Base-by-base conservation (phyloP, 495 filamentous ascomycete genomes). In the Bacidia gigantensis region DNA sequence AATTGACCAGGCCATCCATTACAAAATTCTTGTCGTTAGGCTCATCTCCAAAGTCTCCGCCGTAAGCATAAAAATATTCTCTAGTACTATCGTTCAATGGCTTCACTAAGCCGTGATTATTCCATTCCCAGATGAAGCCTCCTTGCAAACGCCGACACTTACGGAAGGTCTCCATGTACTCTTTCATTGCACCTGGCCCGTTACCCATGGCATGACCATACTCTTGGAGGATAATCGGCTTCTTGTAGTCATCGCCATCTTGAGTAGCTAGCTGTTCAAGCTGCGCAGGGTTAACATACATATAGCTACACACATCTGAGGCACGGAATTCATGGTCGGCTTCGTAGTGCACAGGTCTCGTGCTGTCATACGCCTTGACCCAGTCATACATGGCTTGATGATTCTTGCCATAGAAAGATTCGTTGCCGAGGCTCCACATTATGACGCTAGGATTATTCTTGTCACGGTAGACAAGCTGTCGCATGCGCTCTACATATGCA, bases 41-140 rank as follows among this genome's bases (percentile, higher is more conserved):
- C 3, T 68, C 53, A 51, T 86, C 82, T 2, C 73, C 78, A 64
- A 83, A 83, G 51, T 86, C 82, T 1, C 81, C 82, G 1, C 81
- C 81, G 46, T 81, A 84, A 5, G 70, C 81, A 53, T 81, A 84
- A 54, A 74, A 83, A 14, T 56, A 40, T 52, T 51, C 50, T 20
- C 69, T 62, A 26, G 69, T 70, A 14, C 70, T 73, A 39, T 73
- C 57, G 10, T 70, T 64, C 47, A 70, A 63, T 53, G 74, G 73
- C 3, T 76, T 75, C 55, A 71, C 64, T 1, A 87, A 65, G 0
- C 83, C 82, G 51, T 84, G 81, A 58, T 84, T 86, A 1, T 78
- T 75, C 82, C 82, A 86, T 60, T 84, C 81, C 81, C 82, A 86
- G 24, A 84, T 74, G 50, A 80, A 85, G 5, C 82, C 82, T 0